These are phyloP conservation scores for Candida incommunis DNA, from an alignment of 805 yeast species.

Conservation along the genomic window DNA sequence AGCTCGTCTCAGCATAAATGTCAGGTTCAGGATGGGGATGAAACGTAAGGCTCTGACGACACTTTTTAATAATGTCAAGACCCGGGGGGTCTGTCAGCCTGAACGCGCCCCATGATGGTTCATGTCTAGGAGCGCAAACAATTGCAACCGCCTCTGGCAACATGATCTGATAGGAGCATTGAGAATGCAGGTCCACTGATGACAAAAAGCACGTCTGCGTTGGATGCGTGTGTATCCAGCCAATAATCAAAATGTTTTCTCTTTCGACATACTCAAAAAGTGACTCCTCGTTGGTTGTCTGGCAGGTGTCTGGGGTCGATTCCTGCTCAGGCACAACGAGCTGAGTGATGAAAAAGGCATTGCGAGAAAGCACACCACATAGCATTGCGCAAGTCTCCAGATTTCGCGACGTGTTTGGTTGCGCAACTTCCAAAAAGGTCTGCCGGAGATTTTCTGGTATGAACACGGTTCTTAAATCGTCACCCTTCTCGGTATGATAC, in stretches of 20 bases:
- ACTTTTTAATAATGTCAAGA: conserved; percentile 36
- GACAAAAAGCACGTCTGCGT: conserved; percentile 58
- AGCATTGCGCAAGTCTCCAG: conserved; percentile 57
- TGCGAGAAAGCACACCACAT: conserved; percentile 45
- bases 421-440: conserved; percentile 33
- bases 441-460: conserved; percentile 32
- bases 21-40: conserved; percentile 46
- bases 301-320: conserved; percentile 48
- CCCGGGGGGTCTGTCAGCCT: conserved; percentile 57
- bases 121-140: conserved; percentile 43
- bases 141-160: conserved; percentile 55
- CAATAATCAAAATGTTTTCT: conserved; percentile 45
- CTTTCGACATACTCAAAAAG: conserved; percentile 41
- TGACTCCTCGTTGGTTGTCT: conserved; percentile 44
- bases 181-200: conserved; percentile 55
- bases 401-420: conserved; percentile 32
- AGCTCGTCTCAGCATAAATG: conserved; percentile 35
- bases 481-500: conserved; percentile 40
- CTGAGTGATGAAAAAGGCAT: conserved; percentile 51
- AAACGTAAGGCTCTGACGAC: conserved; percentile 34
- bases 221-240: conserved; percentile 69
- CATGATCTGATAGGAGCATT: conserved; percentile 55
- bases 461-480: conserved; percentile 37
- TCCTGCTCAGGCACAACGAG: conserved; percentile 50
- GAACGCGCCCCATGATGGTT: conserved; percentile 40